phyloP scores from a whole-genome alignment of 2,329 filamentous ascomycete genomes.

The Nothophaeocryptopus gaeumannii region DNA sequence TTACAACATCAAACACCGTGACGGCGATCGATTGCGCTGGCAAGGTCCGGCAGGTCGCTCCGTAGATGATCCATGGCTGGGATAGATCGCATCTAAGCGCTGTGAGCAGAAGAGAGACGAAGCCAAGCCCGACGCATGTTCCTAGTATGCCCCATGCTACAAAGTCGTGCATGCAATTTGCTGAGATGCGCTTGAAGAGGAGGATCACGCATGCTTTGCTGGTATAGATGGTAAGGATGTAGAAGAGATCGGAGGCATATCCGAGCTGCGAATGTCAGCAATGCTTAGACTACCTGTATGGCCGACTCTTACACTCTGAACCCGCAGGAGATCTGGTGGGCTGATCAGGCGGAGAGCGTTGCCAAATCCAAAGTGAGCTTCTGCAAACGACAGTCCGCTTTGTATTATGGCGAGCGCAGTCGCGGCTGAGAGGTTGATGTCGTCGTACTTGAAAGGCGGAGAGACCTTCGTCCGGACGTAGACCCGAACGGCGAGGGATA shows the following conservation, averaged over 20 bases:
- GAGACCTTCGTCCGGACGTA: conserved; percentile 39
- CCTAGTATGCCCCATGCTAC: conserved; percentile 38
- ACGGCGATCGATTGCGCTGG: conserved; percentile 40
- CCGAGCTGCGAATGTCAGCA: conserved; percentile 30
- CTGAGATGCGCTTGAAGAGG: conserved; percentile 47
- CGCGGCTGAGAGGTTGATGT: conserved; percentile 35
- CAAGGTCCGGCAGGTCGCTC: conserved; percentile 3
- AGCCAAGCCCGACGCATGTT: conserved; percentile 38
- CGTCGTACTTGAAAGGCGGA: conserved; percentile 33
- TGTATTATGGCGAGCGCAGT: conserved; percentile 40
- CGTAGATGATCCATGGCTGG: conserved; percentile 37
- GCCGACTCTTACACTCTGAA: conserved; percentile 42
- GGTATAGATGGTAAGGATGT: conserved; percentile 42
- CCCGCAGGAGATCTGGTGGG: conserved; percentile 16
- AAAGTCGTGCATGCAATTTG: conserved; percentile 40
- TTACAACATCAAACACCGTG: conserved; percentile 41
- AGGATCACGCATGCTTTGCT: conserved; percentile 45
- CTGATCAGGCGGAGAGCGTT: conserved; percentile 32
- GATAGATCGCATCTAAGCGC: conserved; percentile 42
- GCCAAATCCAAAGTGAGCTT: conserved; percentile 42
- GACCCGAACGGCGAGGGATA: conserved; percentile 40
- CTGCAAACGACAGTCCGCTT: conserved; percentile 38
- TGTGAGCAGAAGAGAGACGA: conserved; percentile 42
- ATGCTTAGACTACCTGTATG: not conserved
- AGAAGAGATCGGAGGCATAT: conserved; percentile 45